phyloP scores from a whole-genome alignment of 176 grass and related monocot genomes.

The Eragrostis curvula region DNA sequence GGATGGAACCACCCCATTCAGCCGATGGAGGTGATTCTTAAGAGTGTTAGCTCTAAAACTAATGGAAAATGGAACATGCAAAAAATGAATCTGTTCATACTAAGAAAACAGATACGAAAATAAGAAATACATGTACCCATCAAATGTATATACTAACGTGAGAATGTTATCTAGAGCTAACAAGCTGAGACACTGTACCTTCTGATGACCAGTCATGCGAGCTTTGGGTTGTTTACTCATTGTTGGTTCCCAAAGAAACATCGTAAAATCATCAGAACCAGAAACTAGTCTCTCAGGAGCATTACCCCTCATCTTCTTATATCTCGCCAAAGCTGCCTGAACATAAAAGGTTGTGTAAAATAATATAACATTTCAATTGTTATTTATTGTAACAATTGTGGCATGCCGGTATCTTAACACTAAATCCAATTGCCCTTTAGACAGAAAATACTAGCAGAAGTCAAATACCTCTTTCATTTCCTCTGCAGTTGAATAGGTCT shows the following conservation, averaged over 20 bases:
- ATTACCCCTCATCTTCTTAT: slow-evolving; percentile 84
- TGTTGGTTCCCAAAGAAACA: slow-evolving; percentile 97
- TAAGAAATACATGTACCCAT: not conserved
- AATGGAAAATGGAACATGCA: not conserved
- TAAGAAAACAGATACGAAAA: not conserved
- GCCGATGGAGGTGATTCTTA: not conserved
- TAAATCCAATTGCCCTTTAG: not conserved
- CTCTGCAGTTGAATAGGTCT: slow-evolving; percentile 78
- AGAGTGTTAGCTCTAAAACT: not conserved
- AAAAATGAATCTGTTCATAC: not conserved
- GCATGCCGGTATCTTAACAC: not conserved
- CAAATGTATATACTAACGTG: not conserved
- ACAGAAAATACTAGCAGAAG: slow-evolving; percentile 9
- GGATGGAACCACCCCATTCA: not conserved
- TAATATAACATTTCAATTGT: not conserved
- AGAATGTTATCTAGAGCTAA: slow-evolving; percentile 1
- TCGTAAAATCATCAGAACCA: slow-evolving; percentile 95
- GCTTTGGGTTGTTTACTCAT: slow-evolving; percentile 77
- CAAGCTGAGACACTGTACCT: slow-evolving; percentile 54
- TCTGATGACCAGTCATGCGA: slow-evolving; percentile 97
- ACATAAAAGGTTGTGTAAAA: slow-evolving; percentile 8
- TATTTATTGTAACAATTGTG: not conserved
- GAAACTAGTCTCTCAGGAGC: slow-evolving; percentile 94
- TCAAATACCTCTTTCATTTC: slow-evolving; percentile 86
- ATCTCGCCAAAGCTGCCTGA: slow-evolving; percentile 86